Base-by-base conservation (phyloP, 805 yeast genomes). In the Metschnikowia santaceciliae region DNA sequence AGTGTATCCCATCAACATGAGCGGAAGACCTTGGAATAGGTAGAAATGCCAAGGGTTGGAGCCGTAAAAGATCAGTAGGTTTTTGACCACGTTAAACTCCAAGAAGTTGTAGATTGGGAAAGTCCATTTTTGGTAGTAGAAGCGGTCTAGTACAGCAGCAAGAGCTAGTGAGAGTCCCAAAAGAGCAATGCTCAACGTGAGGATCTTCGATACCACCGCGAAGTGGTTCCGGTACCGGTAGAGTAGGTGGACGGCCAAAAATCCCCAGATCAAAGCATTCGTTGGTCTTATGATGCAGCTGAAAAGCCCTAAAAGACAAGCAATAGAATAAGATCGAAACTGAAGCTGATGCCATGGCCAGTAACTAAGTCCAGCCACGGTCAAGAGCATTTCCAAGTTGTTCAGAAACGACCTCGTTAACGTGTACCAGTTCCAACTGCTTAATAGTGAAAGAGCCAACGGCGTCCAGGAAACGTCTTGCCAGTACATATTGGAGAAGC, bases 361-460 rank as follows among this genome's bases (percentile, higher is more conserved):
- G 62, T 74, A 78, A 14, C 77, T 72, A 44, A 92, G 69, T 0
- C 90, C 90, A 7, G 80, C 67, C 0, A 83, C 73, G 0, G 94
- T 87, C 48, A 90, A 62, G 1, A 79, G 74, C 78, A 86, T 78
- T 65, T 94, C 99, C 46, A 90, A 72, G 17, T 87, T 81, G 61
- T 92, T 94, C 47, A 95, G 82, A 63, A 94, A 94, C 1, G 96
- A 83, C 55, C 99, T 76, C 1, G 96, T 84, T 37, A 82, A 74
- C 39, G 84, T 76, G 67, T 78, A 89, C 86, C 92, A 89, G 64
- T 90, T 90, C 76, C 90, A 92, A 3, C 87, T 82, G 42, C 88
- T 85, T 1, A 73, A 59, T 2, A 89, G 56, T 26, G 90, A 81
- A 23, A 84, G 58, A 0, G 70, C 37, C 22, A 86, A 64, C 0